Conservation (phyloP, 2,329 filamentous ascomycete genomes). For the Aspergillus aculeatus region DNA sequence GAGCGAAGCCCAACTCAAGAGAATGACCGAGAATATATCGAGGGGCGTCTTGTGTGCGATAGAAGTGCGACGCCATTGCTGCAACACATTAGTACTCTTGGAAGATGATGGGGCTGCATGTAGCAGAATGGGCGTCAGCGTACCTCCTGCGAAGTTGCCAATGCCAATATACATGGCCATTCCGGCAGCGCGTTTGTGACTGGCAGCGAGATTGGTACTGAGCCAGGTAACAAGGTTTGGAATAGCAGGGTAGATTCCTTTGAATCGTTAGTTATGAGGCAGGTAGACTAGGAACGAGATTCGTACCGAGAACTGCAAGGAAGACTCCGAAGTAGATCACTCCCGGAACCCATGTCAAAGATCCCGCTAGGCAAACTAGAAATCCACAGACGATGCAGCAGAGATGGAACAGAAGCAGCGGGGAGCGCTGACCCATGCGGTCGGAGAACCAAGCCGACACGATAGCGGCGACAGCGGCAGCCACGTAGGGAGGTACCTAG, state of each 20-base stretch:
- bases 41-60: constrained; percentile 53
- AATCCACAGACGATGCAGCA: constrained; percentile 58
- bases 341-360: constrained; percentile 35
- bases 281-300: too few species aligned
- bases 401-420: constrained; percentile 57
- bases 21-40: constrained; percentile 53
- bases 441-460: constrained; percentile 58
- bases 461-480: constrained; percentile 39
- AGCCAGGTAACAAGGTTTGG: constrained; percentile 56
- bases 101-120: neutral
- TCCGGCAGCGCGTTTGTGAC: constrained; percentile 56
- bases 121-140: neutral
- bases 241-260: constrained; percentile 48
- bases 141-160: constrained; percentile 52
- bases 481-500: constrained; percentile 29
- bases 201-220: constrained; percentile 58
- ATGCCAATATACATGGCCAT: constrained; percentile 65
- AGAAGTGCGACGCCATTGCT: constrained; percentile 73
- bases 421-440: constrained; percentile 51
- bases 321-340: constrained; percentile 51
- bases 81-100: constrained; percentile 2
- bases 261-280: neutral
- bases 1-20: constrained; percentile 52
- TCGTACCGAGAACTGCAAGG: constrained; percentile 45
- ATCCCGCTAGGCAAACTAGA: constrained; percentile 45